Conservation (phyloP, 2,329 filamentous ascomycete genomes). For the Epichloe sibirici region DNA sequence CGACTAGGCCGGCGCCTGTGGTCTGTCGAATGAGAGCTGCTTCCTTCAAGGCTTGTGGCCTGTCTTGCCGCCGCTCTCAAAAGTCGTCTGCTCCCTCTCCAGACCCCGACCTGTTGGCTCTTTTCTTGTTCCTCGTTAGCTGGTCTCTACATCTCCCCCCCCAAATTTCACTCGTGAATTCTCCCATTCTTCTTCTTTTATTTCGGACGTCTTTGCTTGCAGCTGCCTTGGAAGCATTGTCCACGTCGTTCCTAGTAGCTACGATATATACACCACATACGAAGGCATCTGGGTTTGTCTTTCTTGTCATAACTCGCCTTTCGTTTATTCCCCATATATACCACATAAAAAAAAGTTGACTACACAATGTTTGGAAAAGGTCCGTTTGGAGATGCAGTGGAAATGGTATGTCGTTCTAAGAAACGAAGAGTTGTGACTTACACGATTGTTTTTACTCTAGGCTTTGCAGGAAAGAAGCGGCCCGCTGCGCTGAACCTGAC, state of each 20-base stretch:
- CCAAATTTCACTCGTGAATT: conserved; percentile 21
- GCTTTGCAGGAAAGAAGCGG: conserved; percentile 41
- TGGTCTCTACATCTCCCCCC: conserved; percentile 35
- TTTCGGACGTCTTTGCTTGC: conserved; percentile 9
- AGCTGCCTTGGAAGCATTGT: conserved; percentile 10
- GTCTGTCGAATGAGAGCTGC: conserved; percentile 18
- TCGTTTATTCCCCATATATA: conserved; percentile 6
- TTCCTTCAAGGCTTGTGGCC: conserved; percentile 11
- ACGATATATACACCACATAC: conserved; percentile 2
- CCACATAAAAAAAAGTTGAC: conserved; percentile 1
- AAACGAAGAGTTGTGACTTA: conserved; percentile 8
- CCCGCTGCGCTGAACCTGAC: conserved; percentile 43
- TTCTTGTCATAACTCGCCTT: conserved; percentile 4
- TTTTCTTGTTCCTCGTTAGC: conserved; percentile 37
- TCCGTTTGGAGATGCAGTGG: conserved; percentile 15
- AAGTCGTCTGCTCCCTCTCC: conserved; percentile 35
- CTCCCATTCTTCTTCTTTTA: conserved; percentile 19
- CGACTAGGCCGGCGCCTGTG: conserved; percentile 21
- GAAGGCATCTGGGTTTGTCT: not conserved
- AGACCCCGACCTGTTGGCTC: conserved; percentile 18
- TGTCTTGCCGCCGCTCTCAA: conserved; percentile 28
- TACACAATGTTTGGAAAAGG: conserved; percentile 28
- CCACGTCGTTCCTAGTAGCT: not conserved
- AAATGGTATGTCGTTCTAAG: not conserved
- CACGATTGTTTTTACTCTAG: conserved; percentile 10